A percentile compares a stretch with the other conserved stretches of the same genome.
Evolutionary conservation across 441 rosid species (phyloP).

Genomic region (Brassica balearica): DNA sequence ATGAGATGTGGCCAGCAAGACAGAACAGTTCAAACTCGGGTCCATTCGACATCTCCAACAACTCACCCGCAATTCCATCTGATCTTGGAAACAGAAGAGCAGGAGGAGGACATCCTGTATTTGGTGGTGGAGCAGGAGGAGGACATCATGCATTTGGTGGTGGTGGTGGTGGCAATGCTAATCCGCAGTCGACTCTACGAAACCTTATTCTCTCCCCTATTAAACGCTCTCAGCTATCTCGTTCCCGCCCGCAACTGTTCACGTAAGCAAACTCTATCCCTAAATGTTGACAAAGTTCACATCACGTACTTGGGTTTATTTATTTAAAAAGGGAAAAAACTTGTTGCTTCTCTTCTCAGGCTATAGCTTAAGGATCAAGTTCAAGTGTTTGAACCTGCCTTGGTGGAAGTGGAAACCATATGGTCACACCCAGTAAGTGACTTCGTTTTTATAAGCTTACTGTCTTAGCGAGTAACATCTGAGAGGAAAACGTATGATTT

Average conservation of each 20-base stretch:
- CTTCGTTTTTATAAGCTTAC: constrained; percentile 17
- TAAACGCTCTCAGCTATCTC: constrained; percentile 91
- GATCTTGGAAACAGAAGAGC: constrained; percentile 69
- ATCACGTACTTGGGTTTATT: constrained; percentile 18
- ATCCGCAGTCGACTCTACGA: constrained; percentile 76
- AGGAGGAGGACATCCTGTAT: constrained; percentile 52
- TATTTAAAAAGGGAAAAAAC: background rate
- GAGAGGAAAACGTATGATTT: constrained; percentile 6
- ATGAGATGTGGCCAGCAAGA: constrained; percentile 89
- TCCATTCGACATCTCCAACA: constrained; percentile 68
- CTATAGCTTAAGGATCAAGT: constrained; percentile 34
- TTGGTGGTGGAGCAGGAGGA: constrained; percentile 49
- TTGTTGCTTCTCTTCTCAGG: constrained; percentile 36
- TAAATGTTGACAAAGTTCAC: background rate
- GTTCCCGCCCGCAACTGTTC: constrained; percentile 71
- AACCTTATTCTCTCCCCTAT: constrained; percentile 92
- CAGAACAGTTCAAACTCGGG: constrained; percentile 77
- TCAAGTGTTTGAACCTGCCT: constrained; percentile 32
- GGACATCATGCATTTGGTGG: constrained; percentile 52
- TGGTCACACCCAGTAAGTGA: constrained; percentile 35
- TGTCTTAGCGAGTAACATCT: constrained; percentile 11
- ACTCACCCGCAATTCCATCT: constrained; percentile 64
- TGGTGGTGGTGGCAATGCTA: constrained; percentile 52
- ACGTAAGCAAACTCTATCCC: constrained; percentile 59
- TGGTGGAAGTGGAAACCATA: constrained; percentile 20